Evolutionary conservation across 1,284 basidiomycete genomes (phyloP).

Genomic region (Hemileia vastatrix): DNA sequence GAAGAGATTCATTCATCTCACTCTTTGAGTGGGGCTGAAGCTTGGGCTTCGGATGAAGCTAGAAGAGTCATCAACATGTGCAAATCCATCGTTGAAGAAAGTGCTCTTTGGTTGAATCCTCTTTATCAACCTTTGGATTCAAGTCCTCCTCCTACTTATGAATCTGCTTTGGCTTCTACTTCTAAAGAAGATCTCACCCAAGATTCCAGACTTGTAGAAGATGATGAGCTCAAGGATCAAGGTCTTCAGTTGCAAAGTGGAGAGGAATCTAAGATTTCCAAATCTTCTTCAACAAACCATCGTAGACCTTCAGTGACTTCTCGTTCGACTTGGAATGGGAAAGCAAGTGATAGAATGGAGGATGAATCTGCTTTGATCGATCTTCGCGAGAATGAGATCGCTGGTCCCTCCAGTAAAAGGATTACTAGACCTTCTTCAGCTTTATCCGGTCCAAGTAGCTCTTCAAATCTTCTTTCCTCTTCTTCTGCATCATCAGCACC

Average conservation of each 20-base stretch:
- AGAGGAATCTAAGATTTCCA: not conserved
- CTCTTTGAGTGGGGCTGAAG: not conserved
- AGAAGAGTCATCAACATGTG: conserved; percentile 29
- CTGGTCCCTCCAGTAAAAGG: not conserved
- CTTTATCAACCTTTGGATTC: conserved; percentile 19
- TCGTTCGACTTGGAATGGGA: not conserved
- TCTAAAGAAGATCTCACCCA: not conserved
- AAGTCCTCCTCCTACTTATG: conserved; percentile 33
- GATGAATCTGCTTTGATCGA: not conserved
- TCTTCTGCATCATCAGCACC: conserved; percentile 45
- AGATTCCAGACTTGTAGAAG: not conserved
- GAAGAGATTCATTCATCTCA: not conserved
- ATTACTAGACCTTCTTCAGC: conserved; percentile 14
- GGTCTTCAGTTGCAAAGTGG: not conserved
- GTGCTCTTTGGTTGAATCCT: conserved; percentile 31
- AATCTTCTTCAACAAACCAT: not conserved
- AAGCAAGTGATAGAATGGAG: not conserved
- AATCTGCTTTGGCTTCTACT: conserved; percentile 17
- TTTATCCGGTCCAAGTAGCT: conserved; percentile 17
- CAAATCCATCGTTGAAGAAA: conserved; percentile 35
- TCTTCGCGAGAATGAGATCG: not conserved
- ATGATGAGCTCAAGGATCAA: not conserved
- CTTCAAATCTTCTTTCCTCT: conserved; percentile 47
- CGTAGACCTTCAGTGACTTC: not conserved
- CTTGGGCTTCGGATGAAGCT: conserved; percentile 29